A percentile compares a stretch with the other conserved stretches of the same genome.
These are phyloP conservation scores for Globisporangium emineosum DNA, from an alignment of 352 stramenopile species.

Conservation along the genomic window DNA sequence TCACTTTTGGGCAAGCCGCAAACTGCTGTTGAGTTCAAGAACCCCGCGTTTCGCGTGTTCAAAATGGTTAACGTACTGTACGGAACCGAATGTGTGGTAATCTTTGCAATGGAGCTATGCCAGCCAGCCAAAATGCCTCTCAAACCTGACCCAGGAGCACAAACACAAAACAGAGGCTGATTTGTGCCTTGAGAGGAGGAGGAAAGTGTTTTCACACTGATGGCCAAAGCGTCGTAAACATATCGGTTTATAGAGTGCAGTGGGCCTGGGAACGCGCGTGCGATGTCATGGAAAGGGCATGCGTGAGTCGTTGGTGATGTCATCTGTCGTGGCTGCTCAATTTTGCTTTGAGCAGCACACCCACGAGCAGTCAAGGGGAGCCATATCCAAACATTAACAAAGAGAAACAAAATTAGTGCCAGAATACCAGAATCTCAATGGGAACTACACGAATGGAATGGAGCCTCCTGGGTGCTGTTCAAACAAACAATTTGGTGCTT, in stretches of 20 bases:
- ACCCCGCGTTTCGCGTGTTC: neutral
- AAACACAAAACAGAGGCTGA: too few species aligned
- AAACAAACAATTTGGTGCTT: conserved; percentile 9
- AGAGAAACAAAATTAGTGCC: too few species aligned
- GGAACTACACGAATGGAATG: too few species aligned
- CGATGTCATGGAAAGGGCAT: neutral
- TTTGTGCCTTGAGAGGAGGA: neutral
- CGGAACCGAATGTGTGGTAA: neutral
- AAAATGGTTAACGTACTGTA: neutral
- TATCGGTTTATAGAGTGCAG: neutral
- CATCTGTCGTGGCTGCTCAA: neutral
- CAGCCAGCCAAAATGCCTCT: neutral
- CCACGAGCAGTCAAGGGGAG: neutral
- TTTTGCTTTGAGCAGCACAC: neutral
- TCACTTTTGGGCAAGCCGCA: too few species aligned
- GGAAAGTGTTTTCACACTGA: neutral
- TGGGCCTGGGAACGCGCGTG: neutral
- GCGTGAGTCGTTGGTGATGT: neutral
- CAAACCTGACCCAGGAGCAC: too few species aligned
- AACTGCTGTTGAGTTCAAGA: neutral
- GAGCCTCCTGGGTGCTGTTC: too few species aligned
- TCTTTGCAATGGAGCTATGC: neutral
- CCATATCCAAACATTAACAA: neutral
- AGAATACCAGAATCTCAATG: neutral
- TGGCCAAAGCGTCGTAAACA: neutral